These are phyloP conservation scores for Zizania palustris DNA, from an alignment of 202 grass and related monocot species.

Conservation along the genomic window DNA sequence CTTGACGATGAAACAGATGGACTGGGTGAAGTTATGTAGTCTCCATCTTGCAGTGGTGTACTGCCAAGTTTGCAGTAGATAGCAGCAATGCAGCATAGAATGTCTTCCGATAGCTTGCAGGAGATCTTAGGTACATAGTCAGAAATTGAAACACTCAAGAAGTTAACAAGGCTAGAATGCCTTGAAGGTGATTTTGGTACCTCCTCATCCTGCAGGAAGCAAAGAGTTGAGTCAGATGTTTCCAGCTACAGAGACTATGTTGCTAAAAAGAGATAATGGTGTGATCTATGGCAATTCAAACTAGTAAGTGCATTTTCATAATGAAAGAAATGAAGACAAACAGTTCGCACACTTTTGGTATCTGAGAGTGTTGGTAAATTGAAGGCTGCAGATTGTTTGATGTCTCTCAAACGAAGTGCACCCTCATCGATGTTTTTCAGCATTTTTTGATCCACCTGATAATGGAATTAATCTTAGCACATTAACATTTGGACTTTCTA, in stretches of 20 bases:
- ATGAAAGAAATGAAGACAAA: conserved; percentile 18
- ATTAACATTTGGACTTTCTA: conserved; percentile 15
- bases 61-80: conserved; percentile 92
- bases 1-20: conserved; percentile 85
- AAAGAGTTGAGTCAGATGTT: conserved; percentile 29
- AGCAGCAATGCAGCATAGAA: conserved; percentile 86
- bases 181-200: conserved; percentile 48
- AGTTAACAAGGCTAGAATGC: conserved; percentile 80
- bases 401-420: conserved; percentile 54
- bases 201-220: conserved; percentile 49
- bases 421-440: conserved; percentile 47
- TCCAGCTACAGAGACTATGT: background rate
- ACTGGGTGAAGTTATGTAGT: conserved; percentile 53
- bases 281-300: background rate
- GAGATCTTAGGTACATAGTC: conserved; percentile 87
- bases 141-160: conserved; percentile 80
- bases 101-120: conserved; percentile 91
- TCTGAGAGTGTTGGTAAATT: conserved; percentile 50
- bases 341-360: conserved; percentile 41
- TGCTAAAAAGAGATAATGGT: background rate
- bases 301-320: background rate
- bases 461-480: conserved; percentile 34
- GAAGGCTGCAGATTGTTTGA: conserved; percentile 49
- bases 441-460: conserved; percentile 55
- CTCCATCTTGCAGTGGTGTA: conserved; percentile 42